Evolutionary conservation across 2,329 filamentous ascomycete genomes (phyloP), one percentile per base, ranked within the genome.

Genomic region (Apiospora rasikravindrae): DNA sequence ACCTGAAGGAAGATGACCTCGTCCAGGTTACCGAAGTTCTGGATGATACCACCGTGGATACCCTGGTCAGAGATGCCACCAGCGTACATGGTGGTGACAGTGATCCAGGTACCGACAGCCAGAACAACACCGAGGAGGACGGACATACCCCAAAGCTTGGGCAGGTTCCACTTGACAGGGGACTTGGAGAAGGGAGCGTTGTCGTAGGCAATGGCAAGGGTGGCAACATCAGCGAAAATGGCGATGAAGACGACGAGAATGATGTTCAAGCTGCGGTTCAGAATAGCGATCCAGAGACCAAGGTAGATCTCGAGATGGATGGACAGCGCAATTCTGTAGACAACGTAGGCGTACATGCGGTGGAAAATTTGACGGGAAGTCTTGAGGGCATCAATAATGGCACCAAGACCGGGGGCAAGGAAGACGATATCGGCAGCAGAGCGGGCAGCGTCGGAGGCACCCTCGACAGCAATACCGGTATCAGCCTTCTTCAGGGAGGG

Each of bases 331-430:
- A 98, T 97, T 89, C 95, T 94, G 87, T 97, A 97, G 79, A 97
- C 93, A 76, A 98, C 94, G 86, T 97, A 98, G 73, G 94, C 93
- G 86, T 97, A 96, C 94, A 98, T 97, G 79, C 95, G 94, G 86
- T 97, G 94, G 88, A 97, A 97, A 83, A 98, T 97, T 83, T 97
- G 94, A 79, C 95, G 93, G 44, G 94, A 96, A 76, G 93, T 97
- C 87, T 97, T 97, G 77, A 97, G 89, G 73, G 94, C 94, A 82
- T 97, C 94, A 79, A 97, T 97, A 83, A 97, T 97, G 75, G 94
- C 93, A 83, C 94, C 95, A 74, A 97, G 91, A 87, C 94, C 95
- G 71, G 94, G 94, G 77, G 93, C 94, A 81, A 97, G 90, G 89
- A 97, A 97, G 78, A 98, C 94, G 78, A 97, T 97, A 84, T 98